phyloP scores from a whole-genome alignment of 2,329 filamentous ascomycete genomes.

The Ascochyta viciae-villosae region DNA sequence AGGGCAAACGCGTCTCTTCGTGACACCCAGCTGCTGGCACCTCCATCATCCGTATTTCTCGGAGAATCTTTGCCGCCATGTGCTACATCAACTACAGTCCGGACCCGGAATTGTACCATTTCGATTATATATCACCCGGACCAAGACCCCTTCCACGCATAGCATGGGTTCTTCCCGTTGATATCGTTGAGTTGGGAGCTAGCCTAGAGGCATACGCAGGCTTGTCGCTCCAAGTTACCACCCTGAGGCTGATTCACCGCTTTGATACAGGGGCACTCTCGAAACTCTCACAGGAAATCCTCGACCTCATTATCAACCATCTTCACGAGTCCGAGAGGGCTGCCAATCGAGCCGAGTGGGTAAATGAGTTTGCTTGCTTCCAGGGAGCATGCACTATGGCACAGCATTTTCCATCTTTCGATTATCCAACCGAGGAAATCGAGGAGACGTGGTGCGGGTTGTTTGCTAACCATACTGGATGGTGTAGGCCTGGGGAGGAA shows the following conservation, averaged over 20 bases:
- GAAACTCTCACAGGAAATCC: slow-evolving; percentile 12
- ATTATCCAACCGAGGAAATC: too few species aligned
- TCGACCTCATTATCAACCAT: slow-evolving; percentile 13
- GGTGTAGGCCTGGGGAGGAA: too few species aligned
- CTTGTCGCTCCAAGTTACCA: neutral
- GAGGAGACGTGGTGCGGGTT: too few species aligned
- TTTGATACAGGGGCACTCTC: slow-evolving; percentile 6
- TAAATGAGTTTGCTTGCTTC: neutral
- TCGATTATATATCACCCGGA: neutral
- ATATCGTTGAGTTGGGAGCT: slow-evolving; percentile 12
- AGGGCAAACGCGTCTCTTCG: too few species aligned
- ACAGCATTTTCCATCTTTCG: neutral
- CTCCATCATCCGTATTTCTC: neutral
- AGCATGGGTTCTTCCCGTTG: slow-evolving; percentile 9
- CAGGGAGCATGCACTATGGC: neutral
- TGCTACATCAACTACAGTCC: slow-evolving; percentile 1
- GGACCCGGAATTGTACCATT: neutral
- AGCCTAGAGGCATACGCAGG: slow-evolving; percentile 12
- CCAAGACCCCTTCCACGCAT: neutral
- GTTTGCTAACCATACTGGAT: too few species aligned
- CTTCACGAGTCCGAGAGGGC: neutral
- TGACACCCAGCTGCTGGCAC: neutral
- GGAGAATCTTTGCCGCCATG: neutral
- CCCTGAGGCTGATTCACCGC: slow-evolving; percentile 17
- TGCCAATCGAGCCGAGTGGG: neutral